These are phyloP conservation scores for Pichia exigua DNA, from an alignment of 805 yeast genomes.

Conservation along the genomic window DNA sequence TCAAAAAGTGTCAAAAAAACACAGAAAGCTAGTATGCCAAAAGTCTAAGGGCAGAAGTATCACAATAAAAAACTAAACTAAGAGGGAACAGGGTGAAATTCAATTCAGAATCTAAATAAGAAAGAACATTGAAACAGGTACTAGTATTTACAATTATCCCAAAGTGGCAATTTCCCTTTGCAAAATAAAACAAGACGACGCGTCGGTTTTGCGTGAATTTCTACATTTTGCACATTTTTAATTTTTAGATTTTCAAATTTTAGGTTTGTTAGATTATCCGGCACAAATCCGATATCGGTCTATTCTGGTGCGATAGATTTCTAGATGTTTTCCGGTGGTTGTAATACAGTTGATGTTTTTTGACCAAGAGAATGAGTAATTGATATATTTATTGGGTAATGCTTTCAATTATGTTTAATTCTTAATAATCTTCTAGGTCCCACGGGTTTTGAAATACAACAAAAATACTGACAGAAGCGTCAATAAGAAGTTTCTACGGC, in stretches of 20 bases:
- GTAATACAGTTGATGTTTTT: no score
- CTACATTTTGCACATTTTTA: no score
- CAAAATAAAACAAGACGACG: neutral
- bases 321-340: no score
- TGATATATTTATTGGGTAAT: no score
- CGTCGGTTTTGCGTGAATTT: neutral
- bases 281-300: no score
- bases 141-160: slow-evolving; percentile 2
- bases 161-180: slow-evolving; percentile 2
- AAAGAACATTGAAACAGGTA: neutral
- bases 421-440: no score
- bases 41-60: neutral
- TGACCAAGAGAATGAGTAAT: no score
- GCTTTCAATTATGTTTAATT: no score
- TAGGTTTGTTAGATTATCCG: no score
- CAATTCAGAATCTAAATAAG: neutral
- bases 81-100: neutral
- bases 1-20: neutral
- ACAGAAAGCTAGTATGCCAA: neutral
- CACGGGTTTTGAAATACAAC: neutral
- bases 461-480: neutral
- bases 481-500: neutral
- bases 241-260: no score
- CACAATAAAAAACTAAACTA: neutral
- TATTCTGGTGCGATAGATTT: no score